Base-by-base conservation (phyloP, 176 grass and related monocot genomes). In the Poa annua region DNA sequence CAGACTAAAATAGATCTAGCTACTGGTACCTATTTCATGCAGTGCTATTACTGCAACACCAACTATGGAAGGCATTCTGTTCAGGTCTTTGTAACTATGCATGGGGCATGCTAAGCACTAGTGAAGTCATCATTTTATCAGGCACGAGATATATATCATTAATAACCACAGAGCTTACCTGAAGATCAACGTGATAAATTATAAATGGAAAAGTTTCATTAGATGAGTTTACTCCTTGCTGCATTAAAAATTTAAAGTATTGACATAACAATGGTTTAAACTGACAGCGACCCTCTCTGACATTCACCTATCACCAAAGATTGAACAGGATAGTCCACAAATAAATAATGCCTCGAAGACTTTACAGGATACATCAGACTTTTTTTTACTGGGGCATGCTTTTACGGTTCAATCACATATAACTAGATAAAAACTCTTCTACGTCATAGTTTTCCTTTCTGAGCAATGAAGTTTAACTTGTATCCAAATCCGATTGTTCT, bases 21-120 rank as follows among this genome's bases (percentile, higher is more conserved):
- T 74, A 65, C 22, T 66, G 85, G 62, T 19, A 65, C 7, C 1
- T 74, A 65, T 8, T 62, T 86, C 84, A 86, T 79, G 76, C 24
- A 13, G 33, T 50, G 53, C 51, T 83, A 82, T 77, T n/a, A 44
- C 63, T 83, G 26, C 32, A 80, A 48, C 15, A 71, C 0, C 50
- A 33, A 45, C 14, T 41, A 71, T 15, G 48, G 33, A 78, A 83
- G 15, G n/a, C 39, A 77, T 76, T 59, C 21, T 21, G 47, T 39
- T 41, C 39, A 83, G 38, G 45, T 47, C 63, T 65, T 20, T 55
- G 57, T 47, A 42, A 66, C 45, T 22, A 73, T 42, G 12, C 22
- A 66, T 35, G 17, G 65, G 5, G 4, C 17, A 66, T 65, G 33
- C 47, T 20, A 75, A 75, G 22, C 22, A 65, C 47, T 53, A 54